These are phyloP conservation scores for Anaeromyces robustus DNA, from an alignment of 192 early-diverging fungal species.

Conservation along the genomic window DNA sequence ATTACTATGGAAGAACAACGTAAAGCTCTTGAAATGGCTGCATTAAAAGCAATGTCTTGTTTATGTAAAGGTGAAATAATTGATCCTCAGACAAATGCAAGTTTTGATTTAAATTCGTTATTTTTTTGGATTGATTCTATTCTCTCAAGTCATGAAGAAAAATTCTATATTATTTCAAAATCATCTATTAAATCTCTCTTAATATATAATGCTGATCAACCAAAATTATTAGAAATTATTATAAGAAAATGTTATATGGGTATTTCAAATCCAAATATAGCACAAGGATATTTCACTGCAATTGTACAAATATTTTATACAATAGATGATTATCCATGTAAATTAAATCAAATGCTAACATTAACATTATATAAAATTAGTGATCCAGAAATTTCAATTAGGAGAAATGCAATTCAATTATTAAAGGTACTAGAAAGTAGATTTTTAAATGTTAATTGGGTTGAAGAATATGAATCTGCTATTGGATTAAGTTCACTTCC, in stretches of 20 bases:
- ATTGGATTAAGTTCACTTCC: slow-evolving; percentile 50
- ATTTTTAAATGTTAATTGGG: slow-evolving; percentile 36
- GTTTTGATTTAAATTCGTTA: slow-evolving; percentile 19
- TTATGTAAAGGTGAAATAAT: slow-evolving; percentile 44
- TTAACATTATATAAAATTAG: slow-evolving; percentile 68
- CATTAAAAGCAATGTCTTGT: slow-evolving; percentile 77
- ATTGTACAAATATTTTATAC: slow-evolving; percentile 50
- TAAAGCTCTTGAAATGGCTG: slow-evolving; percentile 53
- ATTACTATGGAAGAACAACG: slow-evolving; percentile 62
- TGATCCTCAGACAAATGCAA: slow-evolving; percentile 1
- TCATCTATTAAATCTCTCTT: slow-evolving; percentile 54
- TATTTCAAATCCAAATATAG: slow-evolving; percentile 38
- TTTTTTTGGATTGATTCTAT: slow-evolving; percentile 25
- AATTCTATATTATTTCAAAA: slow-evolving; percentile 23
- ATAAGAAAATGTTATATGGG: slow-evolving; percentile 59
- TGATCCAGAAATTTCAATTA: slow-evolving; percentile 46
- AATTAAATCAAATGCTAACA: slow-evolving; percentile 36
- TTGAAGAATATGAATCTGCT: slow-evolving; percentile 50
- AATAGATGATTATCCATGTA: slow-evolving; percentile 46
- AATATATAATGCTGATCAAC: slow-evolving; percentile 32
- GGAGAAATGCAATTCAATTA: slow-evolving; percentile 52
- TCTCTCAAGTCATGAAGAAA: slow-evolving; percentile 18
- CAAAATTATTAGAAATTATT: slow-evolving; percentile 37
- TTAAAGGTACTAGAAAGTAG: slow-evolving; percentile 54
- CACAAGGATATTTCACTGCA: slow-evolving; percentile 58